Conservation (phyloP, 352 stramenopile species). For the Phytopythium cucurbitacearum region DNA sequence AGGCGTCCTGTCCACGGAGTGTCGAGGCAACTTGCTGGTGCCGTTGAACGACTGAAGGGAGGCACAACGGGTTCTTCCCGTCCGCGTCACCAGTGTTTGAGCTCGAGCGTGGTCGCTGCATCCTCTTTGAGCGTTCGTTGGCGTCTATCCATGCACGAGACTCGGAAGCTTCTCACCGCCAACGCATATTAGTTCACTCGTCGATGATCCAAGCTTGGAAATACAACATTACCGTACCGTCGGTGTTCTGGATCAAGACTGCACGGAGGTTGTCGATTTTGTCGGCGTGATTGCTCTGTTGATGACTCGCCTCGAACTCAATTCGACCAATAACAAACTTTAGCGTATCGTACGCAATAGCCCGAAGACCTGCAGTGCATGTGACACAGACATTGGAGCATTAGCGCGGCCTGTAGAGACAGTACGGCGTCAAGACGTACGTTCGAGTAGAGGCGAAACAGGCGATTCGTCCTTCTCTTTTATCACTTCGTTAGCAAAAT, state of each 20-base stretch:
- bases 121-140: not conserved
- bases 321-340: constrained; percentile 44
- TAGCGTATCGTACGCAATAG: constrained; percentile 46
- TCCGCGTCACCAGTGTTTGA: not conserved
- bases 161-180: too few species aligned
- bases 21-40: not conserved
- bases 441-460: constrained; percentile 8
- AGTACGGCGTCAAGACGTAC: constrained; percentile 11
- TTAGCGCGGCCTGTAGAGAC: not conserved
- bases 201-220: not conserved
- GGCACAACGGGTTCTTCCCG: not conserved
- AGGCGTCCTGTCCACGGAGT: not conserved
- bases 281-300: constrained; percentile 30
- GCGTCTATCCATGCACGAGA: too few species aligned
- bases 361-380: constrained; percentile 26
- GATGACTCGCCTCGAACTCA: constrained; percentile 38
- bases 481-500: constrained; percentile 34
- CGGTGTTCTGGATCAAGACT: constrained; percentile 16
- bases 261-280: constrained; percentile 28
- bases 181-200: not conserved
- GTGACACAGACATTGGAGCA: not conserved
- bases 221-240: constrained; percentile 6
- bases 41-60: not conserved
- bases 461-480: not conserved
- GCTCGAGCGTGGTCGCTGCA: not conserved